A percentile compares a stretch with the other conserved stretches of the same genome.
phyloP scores from a whole-genome alignment of 768 basidiomycete species.

The Pulveroboletus frians region DNA sequence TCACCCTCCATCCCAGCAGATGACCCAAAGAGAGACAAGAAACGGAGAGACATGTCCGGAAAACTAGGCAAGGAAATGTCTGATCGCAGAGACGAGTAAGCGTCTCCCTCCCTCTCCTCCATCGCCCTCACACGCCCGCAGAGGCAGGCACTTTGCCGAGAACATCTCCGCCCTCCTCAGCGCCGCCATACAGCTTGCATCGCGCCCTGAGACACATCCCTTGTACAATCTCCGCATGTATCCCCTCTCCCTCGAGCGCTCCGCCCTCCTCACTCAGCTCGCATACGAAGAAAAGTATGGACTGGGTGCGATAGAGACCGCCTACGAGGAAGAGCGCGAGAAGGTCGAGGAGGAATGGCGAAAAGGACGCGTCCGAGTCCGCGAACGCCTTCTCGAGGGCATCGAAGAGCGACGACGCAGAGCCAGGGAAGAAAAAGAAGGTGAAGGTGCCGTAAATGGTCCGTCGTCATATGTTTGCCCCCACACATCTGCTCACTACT shows the following conservation, averaged over 20 bases:
- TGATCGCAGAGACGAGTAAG: conserved; percentile 74
- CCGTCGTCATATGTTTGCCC: conserved; percentile 19
- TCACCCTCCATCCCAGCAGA: conserved; percentile 27
- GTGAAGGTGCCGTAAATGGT: conserved; percentile 76
- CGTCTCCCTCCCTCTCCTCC: conserved; percentile 9
- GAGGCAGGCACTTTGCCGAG: conserved; percentile 59
- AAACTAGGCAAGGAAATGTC: conserved; percentile 68
- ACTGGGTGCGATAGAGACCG: conserved; percentile 60
- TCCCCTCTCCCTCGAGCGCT: conserved; percentile 70
- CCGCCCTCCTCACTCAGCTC: conserved; percentile 63
- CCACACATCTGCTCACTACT: not conserved
- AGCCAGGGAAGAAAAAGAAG: conserved; percentile 85
- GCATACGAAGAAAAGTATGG: conserved; percentile 64
- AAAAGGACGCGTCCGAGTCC: conserved; percentile 66
- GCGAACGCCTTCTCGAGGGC: conserved; percentile 75
- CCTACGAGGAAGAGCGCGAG: conserved; percentile 74
- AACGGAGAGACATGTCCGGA: conserved; percentile 62
- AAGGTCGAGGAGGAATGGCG: conserved; percentile 81
- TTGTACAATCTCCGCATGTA: conserved; percentile 69
- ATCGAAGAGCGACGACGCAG: conserved; percentile 76
- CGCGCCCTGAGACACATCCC: conserved; percentile 59
- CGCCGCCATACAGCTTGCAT: conserved; percentile 57
- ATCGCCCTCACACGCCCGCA: conserved; percentile 26
- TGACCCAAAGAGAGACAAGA: conserved; percentile 57
- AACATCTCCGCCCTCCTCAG: conserved; percentile 55